These are phyloP conservation scores for Trichosanthes cucumerina DNA, from an alignment of 306 rosid species.

Conservation along the genomic window DNA sequence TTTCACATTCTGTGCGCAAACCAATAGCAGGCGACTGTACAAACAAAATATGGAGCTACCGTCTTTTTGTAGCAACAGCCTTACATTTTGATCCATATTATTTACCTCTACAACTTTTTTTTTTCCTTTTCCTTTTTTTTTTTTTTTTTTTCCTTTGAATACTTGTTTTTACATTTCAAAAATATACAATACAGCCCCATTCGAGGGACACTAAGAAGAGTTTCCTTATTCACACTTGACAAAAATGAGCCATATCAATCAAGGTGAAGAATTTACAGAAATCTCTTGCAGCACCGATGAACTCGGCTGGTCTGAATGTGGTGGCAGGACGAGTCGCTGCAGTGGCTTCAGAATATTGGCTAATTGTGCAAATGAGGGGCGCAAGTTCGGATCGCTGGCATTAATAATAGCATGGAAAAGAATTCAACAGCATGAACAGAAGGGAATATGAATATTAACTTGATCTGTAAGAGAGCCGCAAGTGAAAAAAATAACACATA, in stretches of 20 bases:
- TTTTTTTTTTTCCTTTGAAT: background rate
- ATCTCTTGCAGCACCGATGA: conserved; percentile 60
- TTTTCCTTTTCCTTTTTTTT: background rate
- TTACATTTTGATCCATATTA: conserved; percentile 20
- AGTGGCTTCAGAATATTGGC: conserved; percentile 66
- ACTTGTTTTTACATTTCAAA: conserved; percentile 11
- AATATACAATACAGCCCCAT: conserved; percentile 10
- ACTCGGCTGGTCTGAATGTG: conserved; percentile 57
- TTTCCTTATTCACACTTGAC: conserved; percentile 53
- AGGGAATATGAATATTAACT: background rate
- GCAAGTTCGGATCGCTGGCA: conserved; percentile 79
- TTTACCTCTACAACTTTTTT: conserved; percentile 11
- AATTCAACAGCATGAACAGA: background rate
- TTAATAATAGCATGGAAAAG: conserved; percentile 15
- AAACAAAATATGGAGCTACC: conserved; percentile 46
- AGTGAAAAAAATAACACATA: background rate
- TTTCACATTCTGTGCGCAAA: background rate
- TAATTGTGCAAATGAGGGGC: conserved; percentile 83
- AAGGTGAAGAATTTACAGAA: conserved; percentile 74
- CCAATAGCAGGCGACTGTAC: conserved; percentile 24
- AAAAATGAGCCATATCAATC: conserved; percentile 27
- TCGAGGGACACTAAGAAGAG: background rate
- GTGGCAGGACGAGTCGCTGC: conserved; percentile 60
- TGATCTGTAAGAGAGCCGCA: background rate
- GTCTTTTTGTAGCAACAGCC: conserved; percentile 33